phyloP scores from a whole-genome alignment of 2,329 filamentous ascomycete species.

The Pestalotiopsis sp. region DNA sequence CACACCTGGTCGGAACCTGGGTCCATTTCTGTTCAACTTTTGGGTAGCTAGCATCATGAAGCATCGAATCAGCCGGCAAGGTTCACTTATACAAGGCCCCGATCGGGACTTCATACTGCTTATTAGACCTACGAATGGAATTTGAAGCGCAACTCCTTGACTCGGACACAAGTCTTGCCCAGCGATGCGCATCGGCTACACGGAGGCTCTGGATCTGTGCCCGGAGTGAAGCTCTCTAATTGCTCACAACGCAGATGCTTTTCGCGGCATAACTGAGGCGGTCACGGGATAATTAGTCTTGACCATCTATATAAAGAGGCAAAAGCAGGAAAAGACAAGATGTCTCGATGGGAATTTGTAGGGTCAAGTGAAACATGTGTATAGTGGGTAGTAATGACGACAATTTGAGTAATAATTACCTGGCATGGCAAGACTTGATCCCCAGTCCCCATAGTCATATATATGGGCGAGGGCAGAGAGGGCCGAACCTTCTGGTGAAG shows the following conservation, averaged over 20 bases:
- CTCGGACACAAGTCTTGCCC: constrained; percentile 7
- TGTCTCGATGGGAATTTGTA: neutral
- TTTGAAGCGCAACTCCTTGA: constrained; percentile 8
- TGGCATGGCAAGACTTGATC: constrained; percentile 6
- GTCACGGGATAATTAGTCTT: neutral
- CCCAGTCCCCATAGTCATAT: constrained; percentile 8
- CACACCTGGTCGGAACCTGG: constrained; percentile 1
- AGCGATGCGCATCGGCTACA: neutral
- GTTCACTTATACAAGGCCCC: neutral
- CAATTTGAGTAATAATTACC: neutral
- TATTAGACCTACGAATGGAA: constrained; percentile 1
- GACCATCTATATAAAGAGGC: neutral
- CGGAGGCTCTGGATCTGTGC: neutral
- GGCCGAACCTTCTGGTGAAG: constrained; percentile 1
- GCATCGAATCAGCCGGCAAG: neutral
- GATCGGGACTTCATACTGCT: neutral
- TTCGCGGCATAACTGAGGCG: constrained; percentile 2
- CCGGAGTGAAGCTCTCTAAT: neutral
- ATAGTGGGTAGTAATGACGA: neutral
- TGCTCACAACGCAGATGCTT: constrained; percentile 10
- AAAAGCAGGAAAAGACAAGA: neutral
- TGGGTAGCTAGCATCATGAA: neutral
- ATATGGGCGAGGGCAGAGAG: neutral
- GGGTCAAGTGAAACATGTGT: neutral
- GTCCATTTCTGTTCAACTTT: constrained; percentile 6